These are phyloP conservation scores for Thelephora terrestris DNA, from an alignment of 1,284 basidiomycete species.

Conservation along the genomic window DNA sequence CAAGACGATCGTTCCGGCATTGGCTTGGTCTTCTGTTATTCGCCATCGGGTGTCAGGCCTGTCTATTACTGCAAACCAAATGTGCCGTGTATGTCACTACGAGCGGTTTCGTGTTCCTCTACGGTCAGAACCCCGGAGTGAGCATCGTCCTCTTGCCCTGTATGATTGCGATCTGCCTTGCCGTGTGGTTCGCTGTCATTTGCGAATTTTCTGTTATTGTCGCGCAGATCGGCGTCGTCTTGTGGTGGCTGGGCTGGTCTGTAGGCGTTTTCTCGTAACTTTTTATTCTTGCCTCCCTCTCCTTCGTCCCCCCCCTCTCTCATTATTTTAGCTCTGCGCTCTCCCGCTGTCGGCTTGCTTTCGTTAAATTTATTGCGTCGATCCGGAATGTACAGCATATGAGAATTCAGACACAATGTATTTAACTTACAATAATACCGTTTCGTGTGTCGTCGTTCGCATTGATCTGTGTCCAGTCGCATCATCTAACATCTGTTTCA, in stretches of 20 bases:
- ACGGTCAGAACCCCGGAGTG: constrained; percentile 46
- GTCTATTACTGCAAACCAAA: constrained; percentile 43
- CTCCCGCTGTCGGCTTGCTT: background rate
- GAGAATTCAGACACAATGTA: background rate
- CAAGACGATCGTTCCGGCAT: constrained; percentile 53
- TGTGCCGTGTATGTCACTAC: constrained; percentile 40
- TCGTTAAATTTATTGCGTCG: background rate
- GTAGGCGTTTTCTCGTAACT: constrained; percentile 36
- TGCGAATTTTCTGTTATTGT: constrained; percentile 44
- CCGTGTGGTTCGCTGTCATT: constrained; percentile 52
- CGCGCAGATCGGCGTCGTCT: constrained; percentile 42
- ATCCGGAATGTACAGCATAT: constrained; percentile 11
- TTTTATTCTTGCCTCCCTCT: background rate
- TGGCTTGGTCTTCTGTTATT: constrained; percentile 53
- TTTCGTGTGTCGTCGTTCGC: too few relatives aligned
- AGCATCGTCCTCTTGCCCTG: constrained; percentile 51
- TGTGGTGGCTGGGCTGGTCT: constrained; percentile 67
- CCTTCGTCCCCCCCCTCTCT: too few relatives aligned
- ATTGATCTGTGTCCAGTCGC: too few relatives aligned
- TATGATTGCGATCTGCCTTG: constrained; percentile 45
- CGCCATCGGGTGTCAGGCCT: constrained; percentile 30
- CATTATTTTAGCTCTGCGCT: constrained; percentile 1
- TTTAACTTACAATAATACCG: background rate
- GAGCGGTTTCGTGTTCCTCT: constrained; percentile 37
- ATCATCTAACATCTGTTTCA: too few relatives aligned